Percentiles rank a stretch among this genome's conserved stretches.
phyloP scores from a whole-genome alignment of 1,139 yeast species.

The Saccharomyces hybrid region DNA sequence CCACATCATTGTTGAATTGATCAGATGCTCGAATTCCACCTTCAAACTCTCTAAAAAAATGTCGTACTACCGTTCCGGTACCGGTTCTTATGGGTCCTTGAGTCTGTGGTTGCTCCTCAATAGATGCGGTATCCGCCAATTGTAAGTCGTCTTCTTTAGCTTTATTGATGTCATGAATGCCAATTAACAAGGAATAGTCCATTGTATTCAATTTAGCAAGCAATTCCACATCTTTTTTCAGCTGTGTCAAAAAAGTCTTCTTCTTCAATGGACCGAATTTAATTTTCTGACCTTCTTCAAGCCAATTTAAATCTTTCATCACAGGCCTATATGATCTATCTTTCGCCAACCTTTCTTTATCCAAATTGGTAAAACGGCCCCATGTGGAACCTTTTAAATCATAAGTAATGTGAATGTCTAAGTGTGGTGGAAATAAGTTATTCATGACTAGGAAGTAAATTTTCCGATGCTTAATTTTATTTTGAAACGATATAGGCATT shows the following conservation, averaged over 20 bases:
- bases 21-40: constrained; percentile 83
- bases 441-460: constrained; percentile 96
- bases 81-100: not conserved
- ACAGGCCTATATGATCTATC: constrained; percentile 33
- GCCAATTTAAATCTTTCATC: constrained; percentile 84
- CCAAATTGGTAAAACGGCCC: constrained; percentile 57
- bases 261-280: constrained; percentile 67
- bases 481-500: constrained; percentile 57
- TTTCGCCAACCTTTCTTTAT: constrained; percentile 11
- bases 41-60: constrained; percentile 68
- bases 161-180: constrained; percentile 67
- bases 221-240: constrained; percentile 66
- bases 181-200: constrained; percentile 90
- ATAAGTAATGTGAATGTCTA: constrained; percentile 77
- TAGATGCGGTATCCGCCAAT: not conserved
- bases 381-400: constrained; percentile 91
- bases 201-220: constrained; percentile 72
- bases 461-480: constrained; percentile 50
- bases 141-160: constrained; percentile 8
- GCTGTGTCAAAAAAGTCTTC: constrained; percentile 54
- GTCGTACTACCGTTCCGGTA: constrained; percentile 21
- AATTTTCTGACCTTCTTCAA: constrained; percentile 54
- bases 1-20: constrained; percentile 51
- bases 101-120: constrained; percentile 3
- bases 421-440: constrained; percentile 89